Conservation (phyloP, 176 grass and related monocot genomes). For the Musa schizocarpa region DNA sequence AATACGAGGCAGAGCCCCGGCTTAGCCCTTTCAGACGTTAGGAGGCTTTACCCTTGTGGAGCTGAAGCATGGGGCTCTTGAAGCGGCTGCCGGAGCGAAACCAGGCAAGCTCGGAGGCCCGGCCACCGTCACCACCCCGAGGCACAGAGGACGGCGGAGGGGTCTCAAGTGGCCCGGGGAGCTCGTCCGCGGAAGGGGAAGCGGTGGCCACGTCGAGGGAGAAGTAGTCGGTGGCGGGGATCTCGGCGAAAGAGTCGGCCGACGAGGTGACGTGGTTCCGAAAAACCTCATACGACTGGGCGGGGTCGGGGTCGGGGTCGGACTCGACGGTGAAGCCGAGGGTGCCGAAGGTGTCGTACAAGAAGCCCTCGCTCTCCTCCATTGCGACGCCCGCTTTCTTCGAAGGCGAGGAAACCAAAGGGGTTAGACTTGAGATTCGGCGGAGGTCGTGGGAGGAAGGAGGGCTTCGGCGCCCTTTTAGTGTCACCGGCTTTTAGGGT, state of each 20-base stretch:
- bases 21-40: not conserved
- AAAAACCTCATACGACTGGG: conserved; percentile 56
- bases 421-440: too few species aligned
- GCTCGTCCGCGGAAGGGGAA: not conserved
- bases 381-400: not conserved
- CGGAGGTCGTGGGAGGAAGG: too few species aligned
- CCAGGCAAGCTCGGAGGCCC: conserved; percentile 63
- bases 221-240: conserved; percentile 60
- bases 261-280: conserved; percentile 67
- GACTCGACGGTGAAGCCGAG: not conserved
- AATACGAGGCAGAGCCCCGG: not conserved
- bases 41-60: conserved; percentile 61
- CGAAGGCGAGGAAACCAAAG: not conserved
- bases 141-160: not conserved
- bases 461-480: too few species aligned
- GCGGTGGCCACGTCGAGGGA: conserved; percentile 45
- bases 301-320: conserved; percentile 23
- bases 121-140: not conserved
- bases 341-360: conserved; percentile 44
- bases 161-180: not conserved
- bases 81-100: conserved; percentile 58
- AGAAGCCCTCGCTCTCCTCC: conserved; percentile 17
- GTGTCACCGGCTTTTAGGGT: too few species aligned
- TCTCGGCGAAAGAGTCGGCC: conserved; percentile 27
- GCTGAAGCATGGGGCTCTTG: conserved; percentile 95